Evolutionary conservation across 2,329 filamentous ascomycete genomes (phyloP), one percentile per base, ranked within the genome.

Genomic region (Colletotrichum truncatum): DNA sequence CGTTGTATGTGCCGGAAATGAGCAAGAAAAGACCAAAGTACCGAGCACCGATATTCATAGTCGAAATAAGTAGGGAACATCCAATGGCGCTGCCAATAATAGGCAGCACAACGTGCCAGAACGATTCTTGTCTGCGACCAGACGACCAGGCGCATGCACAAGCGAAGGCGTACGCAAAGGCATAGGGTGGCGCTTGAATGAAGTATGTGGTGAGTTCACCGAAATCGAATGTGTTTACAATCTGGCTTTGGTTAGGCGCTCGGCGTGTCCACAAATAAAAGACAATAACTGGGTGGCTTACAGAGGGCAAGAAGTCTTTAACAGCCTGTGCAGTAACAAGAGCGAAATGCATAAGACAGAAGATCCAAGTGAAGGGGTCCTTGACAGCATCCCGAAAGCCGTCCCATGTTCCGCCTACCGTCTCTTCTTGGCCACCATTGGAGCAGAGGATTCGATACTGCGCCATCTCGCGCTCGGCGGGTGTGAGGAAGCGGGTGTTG

Each of bases 11-110:
- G 30, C 78, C 78, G 21, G 67, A 70, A 57, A 77, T 73, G 25
- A 80, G 75, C 3, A 82, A 70, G 72, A 81, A 77, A 39, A 81
- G 73, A 21, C 78, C 78, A 45, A 81, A 70, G 69, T 81, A 82
- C 39, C 80, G 78, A 14, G 75, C 78, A n/a, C 74, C 78, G 2
- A 79, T 73, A 57, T 79, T 78, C 18, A 74, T 66, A 0, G 77
- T 80, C 2, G 73, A 73, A 68, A 81, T 79, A 58, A 76, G 74
- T 52, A 81, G 76, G 48, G 77, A 73, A 70, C 78, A 78, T n/a
- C 78, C 79, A 38, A 75, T 67, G 6, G 77, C 71, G n/a, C 74
- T 75, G 66, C 79, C 69, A 41, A 73, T 32, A 18, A 80, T 75
- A 6, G 59, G 41, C 11, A 62, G 11, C 8, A 78, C 71, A 28